These are phyloP conservation scores for Solanum phureja DNA, from an alignment of 257 asterid genomes.

Conservation along the genomic window DNA sequence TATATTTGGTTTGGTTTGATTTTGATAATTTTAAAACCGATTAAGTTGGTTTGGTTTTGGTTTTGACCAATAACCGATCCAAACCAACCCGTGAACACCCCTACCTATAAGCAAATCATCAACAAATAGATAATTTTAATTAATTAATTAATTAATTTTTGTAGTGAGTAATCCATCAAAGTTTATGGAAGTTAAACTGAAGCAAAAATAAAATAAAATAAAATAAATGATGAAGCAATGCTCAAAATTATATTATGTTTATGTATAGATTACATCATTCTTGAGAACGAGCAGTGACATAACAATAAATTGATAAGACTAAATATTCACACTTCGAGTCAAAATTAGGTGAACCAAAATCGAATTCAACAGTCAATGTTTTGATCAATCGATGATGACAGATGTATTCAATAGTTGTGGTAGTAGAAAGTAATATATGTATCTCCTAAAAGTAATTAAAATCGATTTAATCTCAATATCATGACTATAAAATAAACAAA, in stretches of 20 bases:
- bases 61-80: too few relatives aligned
- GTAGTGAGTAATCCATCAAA: neutral
- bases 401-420: neutral
- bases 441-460: neutral
- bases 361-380: neutral
- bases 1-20: too few relatives aligned
- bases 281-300: neutral
- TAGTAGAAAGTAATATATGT: neutral
- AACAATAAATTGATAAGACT: neutral
- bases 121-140: too few relatives aligned
- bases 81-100: too few relatives aligned
- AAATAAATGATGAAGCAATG: neutral
- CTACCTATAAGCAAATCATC: neutral
- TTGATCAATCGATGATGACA: neutral
- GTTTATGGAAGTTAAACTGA: neutral
- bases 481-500: neutral
- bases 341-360: neutral
- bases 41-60: too few relatives aligned
- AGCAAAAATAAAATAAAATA: neutral
- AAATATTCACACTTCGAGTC: neutral
- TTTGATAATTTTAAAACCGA: too few relatives aligned
- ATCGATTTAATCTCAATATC: fast-evolving
- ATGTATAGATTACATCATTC: neutral
- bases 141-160: too few relatives aligned
- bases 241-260: neutral